Percentiles rank a stretch among this genome's conserved stretches.
Conservation (phyloP, 768 basidiomycete species). For the Tricholoma sp. region DNA sequence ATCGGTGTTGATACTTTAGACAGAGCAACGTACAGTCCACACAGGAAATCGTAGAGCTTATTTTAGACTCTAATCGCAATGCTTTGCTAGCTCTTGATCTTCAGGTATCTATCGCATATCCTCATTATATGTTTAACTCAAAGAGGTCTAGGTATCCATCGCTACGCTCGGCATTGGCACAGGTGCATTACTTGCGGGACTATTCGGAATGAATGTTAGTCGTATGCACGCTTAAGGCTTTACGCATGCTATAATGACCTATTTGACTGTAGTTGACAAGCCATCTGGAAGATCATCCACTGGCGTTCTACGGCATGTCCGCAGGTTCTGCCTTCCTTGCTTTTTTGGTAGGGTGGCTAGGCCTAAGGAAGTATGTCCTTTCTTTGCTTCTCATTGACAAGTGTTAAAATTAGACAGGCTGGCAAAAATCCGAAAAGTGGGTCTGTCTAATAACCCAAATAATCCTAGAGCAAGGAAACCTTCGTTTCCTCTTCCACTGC, state of each 20-base stretch:
- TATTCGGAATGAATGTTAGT: slow-evolving; percentile 96
- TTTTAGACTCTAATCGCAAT: slow-evolving; percentile 94
- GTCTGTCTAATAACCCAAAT: slow-evolving; percentile 32
- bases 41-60: slow-evolving; percentile 96
- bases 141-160: slow-evolving; percentile 72
- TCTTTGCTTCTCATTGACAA: slow-evolving; percentile 6
- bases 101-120: slow-evolving; percentile 43
- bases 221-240: slow-evolving; percentile 3
- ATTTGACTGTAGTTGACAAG: slow-evolving; percentile 53
- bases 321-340: slow-evolving; percentile 54
- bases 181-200: slow-evolving; percentile 83
- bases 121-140: slow-evolving; percentile 5
- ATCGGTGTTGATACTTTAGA: not conserved
- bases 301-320: slow-evolving; percentile 70
- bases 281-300: slow-evolving; percentile 65
- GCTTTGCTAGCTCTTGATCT: slow-evolving; percentile 87
- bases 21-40: slow-evolving; percentile 94
- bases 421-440: slow-evolving; percentile 42
- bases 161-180: slow-evolving; percentile 89
- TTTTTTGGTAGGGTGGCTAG: slow-evolving; percentile 55
- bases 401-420: slow-evolving; percentile 24
- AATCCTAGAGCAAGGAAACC: slow-evolving; percentile 20
- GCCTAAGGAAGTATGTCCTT: slow-evolving; percentile 54
- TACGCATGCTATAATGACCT: slow-evolving; percentile 7
- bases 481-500: slow-evolving; percentile 47